phyloP scores from a whole-genome alignment of 1,284 basidiomycete genomes.

The Naganishia liquefaciens region DNA sequence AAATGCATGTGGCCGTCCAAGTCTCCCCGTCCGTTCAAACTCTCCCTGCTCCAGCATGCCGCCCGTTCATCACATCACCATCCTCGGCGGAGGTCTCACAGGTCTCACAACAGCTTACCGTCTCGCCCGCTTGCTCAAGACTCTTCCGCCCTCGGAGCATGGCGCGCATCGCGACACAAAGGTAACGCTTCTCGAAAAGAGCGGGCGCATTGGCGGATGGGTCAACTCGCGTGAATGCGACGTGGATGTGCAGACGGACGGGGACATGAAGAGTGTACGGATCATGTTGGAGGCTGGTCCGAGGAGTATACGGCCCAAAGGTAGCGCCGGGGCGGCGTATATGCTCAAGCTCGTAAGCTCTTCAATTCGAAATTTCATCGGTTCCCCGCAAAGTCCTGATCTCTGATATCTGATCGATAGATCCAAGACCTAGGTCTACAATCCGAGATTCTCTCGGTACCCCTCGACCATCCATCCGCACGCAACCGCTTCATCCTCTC shows the following conservation, averaged over 20 bases:
- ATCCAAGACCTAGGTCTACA: conserved; percentile 65
- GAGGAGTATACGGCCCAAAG: conserved; percentile 73
- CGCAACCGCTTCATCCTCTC: conserved; percentile 61
- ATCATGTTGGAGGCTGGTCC: conserved; percentile 79
- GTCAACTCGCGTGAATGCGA: conserved; percentile 64
- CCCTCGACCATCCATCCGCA: conserved; percentile 47
- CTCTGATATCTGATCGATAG: conserved; percentile 54
- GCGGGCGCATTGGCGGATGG: conserved; percentile 76
- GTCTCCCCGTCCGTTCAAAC: neutral
- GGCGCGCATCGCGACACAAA: conserved; percentile 22
- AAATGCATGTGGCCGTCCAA: neutral
- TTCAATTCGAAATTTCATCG: neutral
- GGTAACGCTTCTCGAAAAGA: conserved; percentile 73
- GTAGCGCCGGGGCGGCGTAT: conserved; percentile 58
- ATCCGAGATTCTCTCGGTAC: conserved; percentile 43
- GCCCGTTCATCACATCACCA: conserved; percentile 42
- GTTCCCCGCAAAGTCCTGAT: neutral
- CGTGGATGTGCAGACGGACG: conserved; percentile 16
- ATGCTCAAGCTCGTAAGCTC: conserved; percentile 75
- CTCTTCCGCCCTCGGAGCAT: conserved; percentile 6
- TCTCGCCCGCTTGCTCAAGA: conserved; percentile 34
- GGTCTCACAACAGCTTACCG: conserved; percentile 50
- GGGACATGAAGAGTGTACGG: conserved; percentile 40
- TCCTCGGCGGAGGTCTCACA: conserved; percentile 51
- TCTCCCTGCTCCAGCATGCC: conserved; percentile 18